Evolutionary conservation across 2,329 filamentous ascomycete genomes (phyloP).

Genomic region (Penicillium nordicum): DNA sequence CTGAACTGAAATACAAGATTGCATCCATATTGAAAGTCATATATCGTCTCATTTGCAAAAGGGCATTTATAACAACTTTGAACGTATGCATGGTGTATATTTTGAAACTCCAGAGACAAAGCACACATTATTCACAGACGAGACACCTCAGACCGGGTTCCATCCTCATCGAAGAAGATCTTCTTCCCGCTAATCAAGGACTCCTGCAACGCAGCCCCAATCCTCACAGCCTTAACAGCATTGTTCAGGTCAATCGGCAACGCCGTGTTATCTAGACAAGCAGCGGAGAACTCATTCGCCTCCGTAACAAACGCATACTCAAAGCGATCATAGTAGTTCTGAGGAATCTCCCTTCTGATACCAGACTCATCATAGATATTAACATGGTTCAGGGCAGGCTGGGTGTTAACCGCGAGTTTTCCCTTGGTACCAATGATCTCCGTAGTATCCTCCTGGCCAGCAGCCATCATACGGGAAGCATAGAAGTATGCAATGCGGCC

Average conservation of each 20-base stretch:
- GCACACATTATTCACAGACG: constrained; percentile 32
- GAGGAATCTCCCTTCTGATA: constrained; percentile 58
- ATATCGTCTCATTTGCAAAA: not conserved
- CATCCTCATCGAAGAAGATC: constrained; percentile 58
- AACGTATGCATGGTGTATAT: not conserved
- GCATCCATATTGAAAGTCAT: not conserved
- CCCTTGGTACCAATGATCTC: constrained; percentile 66
- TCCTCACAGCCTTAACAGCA: constrained; percentile 57
- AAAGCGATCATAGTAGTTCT: constrained; percentile 63
- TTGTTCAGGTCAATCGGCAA: constrained; percentile 56
- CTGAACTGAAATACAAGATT: not conserved
- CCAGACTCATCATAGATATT: constrained; percentile 54
- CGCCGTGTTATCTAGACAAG: constrained; percentile 54
- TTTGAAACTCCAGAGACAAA: not conserved
- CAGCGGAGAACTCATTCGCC: constrained; percentile 61
- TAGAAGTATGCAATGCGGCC: constrained; percentile 65
- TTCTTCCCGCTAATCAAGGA: constrained; percentile 54
- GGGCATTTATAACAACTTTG: not conserved
- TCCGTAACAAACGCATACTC: constrained; percentile 63
- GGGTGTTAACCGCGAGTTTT: constrained; percentile 60
- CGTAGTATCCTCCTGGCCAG: constrained; percentile 64
- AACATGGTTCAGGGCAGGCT: constrained; percentile 56
- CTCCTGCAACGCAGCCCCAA: constrained; percentile 60
- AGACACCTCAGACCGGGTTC: constrained; percentile 45
- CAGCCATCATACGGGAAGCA: constrained; percentile 63